phyloP scores from a whole-genome alignment of 768 basidiomycete species.

The Psilocybe subaeruginosa region DNA sequence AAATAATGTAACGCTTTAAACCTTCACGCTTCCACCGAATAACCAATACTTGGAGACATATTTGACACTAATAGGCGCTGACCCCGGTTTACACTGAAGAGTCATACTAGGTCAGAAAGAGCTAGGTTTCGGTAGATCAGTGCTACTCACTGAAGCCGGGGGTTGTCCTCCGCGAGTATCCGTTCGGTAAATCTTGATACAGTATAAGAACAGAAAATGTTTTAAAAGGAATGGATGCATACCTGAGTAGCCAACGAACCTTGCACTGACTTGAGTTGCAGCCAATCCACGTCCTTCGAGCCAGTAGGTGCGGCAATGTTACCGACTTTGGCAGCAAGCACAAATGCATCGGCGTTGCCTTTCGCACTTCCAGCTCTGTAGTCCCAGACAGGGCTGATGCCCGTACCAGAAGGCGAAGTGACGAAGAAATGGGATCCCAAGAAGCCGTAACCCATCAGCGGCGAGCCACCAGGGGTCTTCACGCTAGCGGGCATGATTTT shows the following conservation, averaged over 20 bases:
- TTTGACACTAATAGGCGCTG: constrained; percentile 46
- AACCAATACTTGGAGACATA: constrained; percentile 53
- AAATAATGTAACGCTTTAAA: constrained; percentile 2
- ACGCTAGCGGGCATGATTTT: constrained; percentile 3
- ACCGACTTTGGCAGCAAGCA: constrained; percentile 45
- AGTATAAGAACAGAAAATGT: background rate
- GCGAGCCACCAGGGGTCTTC: constrained; percentile 13
- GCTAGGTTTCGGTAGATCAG: background rate
- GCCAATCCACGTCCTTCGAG: constrained; percentile 54
- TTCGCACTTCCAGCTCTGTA: constrained; percentile 45
- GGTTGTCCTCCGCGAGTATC: constrained; percentile 58
- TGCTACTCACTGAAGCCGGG: constrained; percentile 46
- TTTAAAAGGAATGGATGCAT: constrained; percentile 41
- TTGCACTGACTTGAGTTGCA: constrained; percentile 46
- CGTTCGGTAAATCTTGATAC: constrained; percentile 47
- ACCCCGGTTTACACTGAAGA: constrained; percentile 41
- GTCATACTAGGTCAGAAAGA: background rate
- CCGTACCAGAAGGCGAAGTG: constrained; percentile 43
- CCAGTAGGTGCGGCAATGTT: constrained; percentile 45
- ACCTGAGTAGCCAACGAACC: constrained; percentile 54
- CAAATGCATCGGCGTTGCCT: constrained; percentile 48
- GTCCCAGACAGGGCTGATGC: constrained; percentile 57
- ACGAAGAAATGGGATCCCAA: constrained; percentile 62
- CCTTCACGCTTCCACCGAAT: constrained; percentile 18
- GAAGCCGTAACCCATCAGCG: constrained; percentile 10